These are phyloP conservation scores for Ensete glaucum DNA, from an alignment of 176 grass and related monocot genomes.

Conservation along the genomic window DNA sequence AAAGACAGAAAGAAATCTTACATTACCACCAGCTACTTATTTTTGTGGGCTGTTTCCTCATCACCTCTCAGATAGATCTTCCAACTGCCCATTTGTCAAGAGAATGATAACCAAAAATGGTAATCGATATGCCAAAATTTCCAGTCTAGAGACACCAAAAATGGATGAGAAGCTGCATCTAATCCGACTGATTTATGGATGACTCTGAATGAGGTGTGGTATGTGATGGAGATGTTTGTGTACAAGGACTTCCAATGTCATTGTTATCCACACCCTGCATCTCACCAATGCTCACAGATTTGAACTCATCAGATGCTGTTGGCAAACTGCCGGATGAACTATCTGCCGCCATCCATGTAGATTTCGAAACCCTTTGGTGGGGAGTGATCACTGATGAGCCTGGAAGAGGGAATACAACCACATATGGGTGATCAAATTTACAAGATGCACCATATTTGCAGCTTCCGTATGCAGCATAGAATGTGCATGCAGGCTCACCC, in stretches of 20 bases:
- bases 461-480: conserved; percentile 23
- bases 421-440: conserved; percentile 35
- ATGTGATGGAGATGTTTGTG: neutral
- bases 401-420: conserved; percentile 13
- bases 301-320: neutral
- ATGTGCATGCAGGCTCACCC: conserved; percentile 29
- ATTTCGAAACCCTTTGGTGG: conserved; percentile 21
- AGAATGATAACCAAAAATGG: neutral
- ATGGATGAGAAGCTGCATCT: neutral
- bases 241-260: neutral
- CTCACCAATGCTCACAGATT: neutral
- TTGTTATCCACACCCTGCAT: neutral
- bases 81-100: neutral
- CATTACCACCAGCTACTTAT: neutral
- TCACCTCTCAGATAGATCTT: neutral
- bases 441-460: conserved; percentile 43
- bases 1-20: neutral
- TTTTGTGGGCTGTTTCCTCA: neutral
- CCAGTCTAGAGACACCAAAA: neutral
- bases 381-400: conserved; percentile 11
- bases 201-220: neutral
- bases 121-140: neutral
- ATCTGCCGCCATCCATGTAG: conserved; percentile 4
- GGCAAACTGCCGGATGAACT: neutral
- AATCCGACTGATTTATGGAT: neutral